A percentile compares a stretch with the other conserved stretches of the same genome.
phyloP scores from a whole-genome alignment of 257 asterid genomes.

The Primulina huaijiensis region DNA sequence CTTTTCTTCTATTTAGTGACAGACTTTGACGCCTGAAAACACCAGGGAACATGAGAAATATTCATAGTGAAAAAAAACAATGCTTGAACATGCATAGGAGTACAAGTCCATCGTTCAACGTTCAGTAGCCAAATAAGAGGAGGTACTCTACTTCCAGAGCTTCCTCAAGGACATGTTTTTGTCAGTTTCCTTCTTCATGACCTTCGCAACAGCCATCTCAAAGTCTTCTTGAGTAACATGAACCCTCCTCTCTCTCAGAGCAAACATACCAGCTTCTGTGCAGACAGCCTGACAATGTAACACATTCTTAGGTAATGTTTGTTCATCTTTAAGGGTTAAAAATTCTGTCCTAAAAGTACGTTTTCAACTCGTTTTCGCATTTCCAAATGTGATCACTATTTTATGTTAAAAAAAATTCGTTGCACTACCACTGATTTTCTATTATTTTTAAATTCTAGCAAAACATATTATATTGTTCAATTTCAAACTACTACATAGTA shows the following conservation, averaged over 20 bases:
- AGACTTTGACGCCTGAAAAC: neutral
- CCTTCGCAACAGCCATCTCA: constrained; percentile 98
- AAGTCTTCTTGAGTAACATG: constrained; percentile 97
- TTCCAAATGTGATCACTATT: too few relatives aligned
- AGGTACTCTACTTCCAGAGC: constrained; percentile 70
- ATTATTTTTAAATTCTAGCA: too few relatives aligned
- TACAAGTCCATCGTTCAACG: neutral
- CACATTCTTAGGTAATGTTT: neutral
- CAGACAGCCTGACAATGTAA: constrained; percentile 69
- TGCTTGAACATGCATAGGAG: neutral
- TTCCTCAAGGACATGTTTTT: constrained; percentile 89
- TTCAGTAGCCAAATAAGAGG: neutral
- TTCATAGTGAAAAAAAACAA: neutral
- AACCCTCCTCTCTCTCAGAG: constrained; percentile 91
- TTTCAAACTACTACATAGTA: too few relatives aligned
- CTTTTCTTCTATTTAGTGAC: too few relatives aligned
- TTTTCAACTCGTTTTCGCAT: neutral
- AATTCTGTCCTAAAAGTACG: neutral
- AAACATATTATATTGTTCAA: too few relatives aligned
- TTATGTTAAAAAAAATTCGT: too few relatives aligned
- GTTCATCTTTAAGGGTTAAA: neutral
- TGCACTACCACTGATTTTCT: too few relatives aligned
- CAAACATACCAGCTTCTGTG: constrained; percentile 98
- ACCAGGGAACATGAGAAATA: neutral
- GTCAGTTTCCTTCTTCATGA: constrained; percentile 95